Evolutionary conservation across 2,329 filamentous ascomycete species (phyloP).

Genomic region (Zasmidium citrigriseum): DNA sequence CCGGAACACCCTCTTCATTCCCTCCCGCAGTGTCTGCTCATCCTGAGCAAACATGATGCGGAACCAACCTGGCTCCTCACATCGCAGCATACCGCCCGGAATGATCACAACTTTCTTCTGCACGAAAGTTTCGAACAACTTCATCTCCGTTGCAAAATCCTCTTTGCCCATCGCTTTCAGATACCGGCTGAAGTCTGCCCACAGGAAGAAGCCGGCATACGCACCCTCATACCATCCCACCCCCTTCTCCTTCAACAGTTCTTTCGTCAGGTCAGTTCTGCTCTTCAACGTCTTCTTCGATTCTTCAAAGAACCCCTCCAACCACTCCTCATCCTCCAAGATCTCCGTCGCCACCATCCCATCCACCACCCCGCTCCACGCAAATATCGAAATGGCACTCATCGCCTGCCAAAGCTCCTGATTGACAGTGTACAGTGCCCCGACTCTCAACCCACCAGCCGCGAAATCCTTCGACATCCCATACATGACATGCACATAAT

Average conservation of each 20-base stretch:
- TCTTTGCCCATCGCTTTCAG: background rate
- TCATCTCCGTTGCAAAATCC: background rate
- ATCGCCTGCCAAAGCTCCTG: background rate
- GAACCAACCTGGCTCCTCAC: conserved; percentile 3
- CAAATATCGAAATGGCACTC: background rate
- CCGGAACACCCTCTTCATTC: background rate
- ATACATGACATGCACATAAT: conserved; percentile 6
- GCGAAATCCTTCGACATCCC: conserved; percentile 5
- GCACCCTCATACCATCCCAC: background rate
- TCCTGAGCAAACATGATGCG: conserved; percentile 1
- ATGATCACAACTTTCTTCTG: background rate
- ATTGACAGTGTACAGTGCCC: background rate
- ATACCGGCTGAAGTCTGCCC: conserved; percentile 1
- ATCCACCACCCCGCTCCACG: background rate
- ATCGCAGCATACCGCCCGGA: background rate
- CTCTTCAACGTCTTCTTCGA: background rate
- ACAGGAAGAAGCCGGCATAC: conserved; percentile 6
- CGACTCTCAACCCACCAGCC: background rate
- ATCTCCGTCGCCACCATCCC: background rate
- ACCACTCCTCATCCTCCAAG: conserved; percentile 10
- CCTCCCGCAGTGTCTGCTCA: background rate
- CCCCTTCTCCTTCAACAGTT: background rate
- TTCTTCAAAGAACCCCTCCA: conserved; percentile 9
- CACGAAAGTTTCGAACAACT: background rate
- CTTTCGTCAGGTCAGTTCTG: background rate